Evolutionary conservation across 2,329 filamentous ascomycete species (phyloP), one percentile per base, ranked within the genome.

Genomic region (Epichloe typhina): DNA sequence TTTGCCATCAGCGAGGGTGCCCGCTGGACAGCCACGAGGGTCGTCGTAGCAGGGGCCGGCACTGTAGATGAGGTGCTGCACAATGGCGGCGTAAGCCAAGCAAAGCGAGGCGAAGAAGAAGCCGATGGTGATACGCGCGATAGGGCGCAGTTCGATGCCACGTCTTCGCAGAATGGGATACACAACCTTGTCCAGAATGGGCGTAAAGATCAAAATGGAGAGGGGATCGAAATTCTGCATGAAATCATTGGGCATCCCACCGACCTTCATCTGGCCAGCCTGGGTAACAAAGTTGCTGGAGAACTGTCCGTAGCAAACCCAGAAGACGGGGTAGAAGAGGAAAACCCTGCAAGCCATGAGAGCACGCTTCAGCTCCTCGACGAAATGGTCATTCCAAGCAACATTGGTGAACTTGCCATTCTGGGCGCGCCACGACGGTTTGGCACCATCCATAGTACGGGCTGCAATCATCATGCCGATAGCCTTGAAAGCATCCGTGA

Each of bases 341-440:
- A 88, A 87, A 50, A 87, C 82, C 58, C 83, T 80, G 72, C 84
- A 88, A 15, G 83, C 84, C 75, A 84, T 63, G 5, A 75, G 63
- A 1, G 70, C 61, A 72, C 82, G 80, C 69, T 83, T 84, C 47
- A 88, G 69, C 61, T 88, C 84, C 3, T 86, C 82, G 47, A 88
- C 70, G 57, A 88, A 88, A 57, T 76, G 73, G 58, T 87, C 82
- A 50, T 84, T 76, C 82, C 84, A 88, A 0, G 72, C 69, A 26
- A 79, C 64, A 8, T 56, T 51, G 56, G 63, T 54, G 62, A 59
- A 62, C 59, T 64, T 70, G 50, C 72, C 68, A 53, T 77, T 67
- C 52, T 72, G 76, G 17, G 70, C 72, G 51, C 82, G 80, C 71
- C 77, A 82, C 4, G 75, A 78, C 3, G 82, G 82, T 68, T 86